Evolutionary conservation across 1,139 yeast genomes (phyloP), one percentile per base, ranked within the genome.

Genomic region (Taphrina betulina): DNA sequence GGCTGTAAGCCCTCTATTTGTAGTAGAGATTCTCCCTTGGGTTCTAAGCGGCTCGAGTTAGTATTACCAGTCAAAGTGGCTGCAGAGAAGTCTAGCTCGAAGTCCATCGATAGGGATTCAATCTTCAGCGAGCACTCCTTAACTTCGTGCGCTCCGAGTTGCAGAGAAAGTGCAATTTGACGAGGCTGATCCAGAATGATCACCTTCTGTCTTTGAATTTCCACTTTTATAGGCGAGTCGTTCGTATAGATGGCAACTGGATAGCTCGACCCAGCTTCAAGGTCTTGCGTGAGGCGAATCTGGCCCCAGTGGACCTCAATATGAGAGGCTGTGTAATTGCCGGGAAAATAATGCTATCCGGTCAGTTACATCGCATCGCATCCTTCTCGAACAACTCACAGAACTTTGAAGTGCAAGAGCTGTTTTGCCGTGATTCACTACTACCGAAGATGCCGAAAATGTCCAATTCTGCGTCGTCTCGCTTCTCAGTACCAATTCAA

Each of bases 1-100:
- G 1, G 70, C 65, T 35, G 75, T 66, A 23, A 82, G 66, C 37
- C 42, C 23, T 17, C 42, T 17, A 38, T 5, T 12, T n/a, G n/a
- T n/a, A n/a, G n/a, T n/a, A n/a, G n/a, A n/a, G 12, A 7, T 12
- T 12, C 10, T 26, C 10, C 31, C 12, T 26, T 12, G 31, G 31
- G 12, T 26, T 26, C 31, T 7, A 26, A 12, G 12, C 12, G 10
- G 12, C 31, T 12, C 12, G 12, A 26, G 31, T 26, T 12, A 26
- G 31, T 12, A 7, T 26, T 12, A 12, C 31, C 31, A 26, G 31
- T 12, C 12, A 26, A 7, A 7, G 12, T 12, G 12, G 31, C 31
- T 26, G 7, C 10, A 7, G 31, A 26, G 10, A 12, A 26, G 31
- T 26, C 31, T 26, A 26, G 10, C 12, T 26, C 12, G 31, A 26